These are phyloP conservation scores for Skeletonema costatum DNA, from an alignment of 108 stramenopile species.

Conservation along the genomic window DNA sequence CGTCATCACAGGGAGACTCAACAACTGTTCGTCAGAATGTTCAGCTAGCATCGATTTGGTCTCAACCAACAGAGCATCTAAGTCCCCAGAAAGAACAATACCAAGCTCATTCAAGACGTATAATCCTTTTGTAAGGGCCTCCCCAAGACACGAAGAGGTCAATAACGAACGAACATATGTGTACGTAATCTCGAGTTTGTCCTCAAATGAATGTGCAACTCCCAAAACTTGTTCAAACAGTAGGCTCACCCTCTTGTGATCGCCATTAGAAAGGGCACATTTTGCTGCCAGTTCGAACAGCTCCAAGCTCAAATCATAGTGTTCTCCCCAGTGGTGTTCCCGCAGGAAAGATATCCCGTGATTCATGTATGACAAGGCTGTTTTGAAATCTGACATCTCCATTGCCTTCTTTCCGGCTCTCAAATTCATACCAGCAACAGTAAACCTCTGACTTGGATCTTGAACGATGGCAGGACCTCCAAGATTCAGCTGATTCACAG, in stretches of 20 bases:
- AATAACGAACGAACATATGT: background rate
- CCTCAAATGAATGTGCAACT: slow-evolving; percentile 8
- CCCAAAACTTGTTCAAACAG: background rate
- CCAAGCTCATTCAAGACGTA: background rate
- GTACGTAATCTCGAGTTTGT: background rate
- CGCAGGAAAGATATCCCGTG: background rate
- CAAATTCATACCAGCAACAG: background rate
- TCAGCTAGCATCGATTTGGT: background rate
- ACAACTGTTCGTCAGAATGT: background rate
- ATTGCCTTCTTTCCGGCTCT: background rate
- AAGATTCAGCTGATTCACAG: slow-evolving; percentile 6
- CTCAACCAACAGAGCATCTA: background rate
- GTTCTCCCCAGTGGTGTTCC: background rate
- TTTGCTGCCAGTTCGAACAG: background rate
- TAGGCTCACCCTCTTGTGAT: background rate
- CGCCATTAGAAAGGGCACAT: background rate
- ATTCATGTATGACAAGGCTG: background rate
- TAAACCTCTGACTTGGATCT: background rate
- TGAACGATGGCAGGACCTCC: background rate
- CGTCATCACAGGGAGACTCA: background rate
- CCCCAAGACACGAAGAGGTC: background rate
- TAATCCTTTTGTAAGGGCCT: background rate
- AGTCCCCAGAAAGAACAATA: background rate
- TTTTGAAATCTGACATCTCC: background rate
- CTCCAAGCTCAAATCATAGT: background rate